Evolutionary conservation across 1,284 basidiomycete species (phyloP), one percentile per base, ranked within the genome.

Genomic region (Quambalaria eucalypti): DNA sequence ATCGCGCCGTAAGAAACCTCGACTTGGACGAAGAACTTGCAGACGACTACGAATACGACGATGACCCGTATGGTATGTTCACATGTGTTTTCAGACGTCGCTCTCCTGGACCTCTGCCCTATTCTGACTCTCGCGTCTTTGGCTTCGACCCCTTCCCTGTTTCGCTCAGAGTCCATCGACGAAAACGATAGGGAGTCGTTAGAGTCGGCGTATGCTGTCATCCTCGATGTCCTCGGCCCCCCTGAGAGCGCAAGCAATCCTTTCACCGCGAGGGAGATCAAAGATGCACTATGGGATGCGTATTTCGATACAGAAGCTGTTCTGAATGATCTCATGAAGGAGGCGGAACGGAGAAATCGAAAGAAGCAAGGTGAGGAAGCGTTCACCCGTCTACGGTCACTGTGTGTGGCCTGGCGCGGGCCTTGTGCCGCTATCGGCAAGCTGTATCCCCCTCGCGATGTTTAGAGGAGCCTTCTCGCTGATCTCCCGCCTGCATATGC

Each of bases 1-100:
- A 98, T 78, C 85, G 93, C 73, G 84, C 86, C 76, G 82, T 97
- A 62, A 82, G 89, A 62, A 92, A 95, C 76, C 80, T 98, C 47
- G 85, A 97, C 73, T 79, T 96, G 30, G 81, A 87, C 64, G 90
- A 92, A 87, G 62, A 73, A 76, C 64, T 67, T 2, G 69, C 69
- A 28, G 85, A 87, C 67, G 85, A 84, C 48, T 84, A 82, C 39
- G 85, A 85, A 50, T 84, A 84, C 54, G 60, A 60, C 42, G 65
- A 68, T 23, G 67, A 71, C 52, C 62, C 62, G 14, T 73, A 61
- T 51, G 63, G 63, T 65, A n/a, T n/a, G n/a, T n/a, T n/a, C n/a
- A n/a, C n/a, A n/a, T n/a, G n/a, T n/a, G n/a, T n/a, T n/a, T n/a
- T n/a, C n/a, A n/a, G n/a, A n/a, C n/a, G n/a, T n/a, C n/a, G n/a